These are phyloP conservation scores for Globisporangium uncinulatum DNA, from an alignment of 352 stramenopile genomes.

Conservation along the genomic window DNA sequence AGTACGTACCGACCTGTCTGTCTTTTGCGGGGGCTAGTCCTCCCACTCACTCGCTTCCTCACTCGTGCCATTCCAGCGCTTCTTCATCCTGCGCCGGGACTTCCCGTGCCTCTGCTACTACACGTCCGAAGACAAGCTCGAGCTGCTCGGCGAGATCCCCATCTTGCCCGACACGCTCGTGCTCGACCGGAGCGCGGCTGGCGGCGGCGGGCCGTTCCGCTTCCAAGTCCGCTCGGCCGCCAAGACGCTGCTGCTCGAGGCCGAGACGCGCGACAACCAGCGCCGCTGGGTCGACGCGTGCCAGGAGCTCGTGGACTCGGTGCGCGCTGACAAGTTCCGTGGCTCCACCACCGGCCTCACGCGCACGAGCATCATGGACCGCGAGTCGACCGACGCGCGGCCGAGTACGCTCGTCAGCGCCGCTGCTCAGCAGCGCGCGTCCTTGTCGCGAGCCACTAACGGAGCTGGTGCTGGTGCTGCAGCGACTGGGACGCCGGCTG, in stretches of 20 bases:
- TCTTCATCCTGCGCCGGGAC: constrained; percentile 76
- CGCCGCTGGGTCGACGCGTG: constrained; percentile 65
- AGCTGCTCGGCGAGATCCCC: constrained; percentile 62
- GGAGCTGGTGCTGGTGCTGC: not conserved
- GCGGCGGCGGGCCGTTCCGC: constrained; percentile 48
- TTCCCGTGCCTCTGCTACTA: constrained; percentile 77
- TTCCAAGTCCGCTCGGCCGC: constrained; percentile 63
- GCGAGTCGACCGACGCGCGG: constrained; percentile 11
- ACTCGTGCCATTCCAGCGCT: constrained; percentile 22
- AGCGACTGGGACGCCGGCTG: not conserved
- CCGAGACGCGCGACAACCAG: constrained; percentile 57
- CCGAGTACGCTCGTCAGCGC: not conserved
- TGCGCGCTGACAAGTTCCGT: constrained; percentile 63
- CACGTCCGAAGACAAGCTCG: constrained; percentile 77
- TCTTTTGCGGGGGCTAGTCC: no score
- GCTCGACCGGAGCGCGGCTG: constrained; percentile 44
- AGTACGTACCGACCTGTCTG: constrained; percentile 15
- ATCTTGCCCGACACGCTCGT: constrained; percentile 75
- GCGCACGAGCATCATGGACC: constrained; percentile 16
- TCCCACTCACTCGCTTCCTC: not conserved
- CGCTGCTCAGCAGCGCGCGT: constrained; percentile 7
- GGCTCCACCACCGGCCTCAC: constrained; percentile 19
- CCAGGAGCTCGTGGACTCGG: constrained; percentile 55
- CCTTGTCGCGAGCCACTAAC: constrained; percentile 18
- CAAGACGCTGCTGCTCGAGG: constrained; percentile 56